Conservation (phyloP, 768 basidiomycete genomes). For the Boletus rufocinnamomeus region DNA sequence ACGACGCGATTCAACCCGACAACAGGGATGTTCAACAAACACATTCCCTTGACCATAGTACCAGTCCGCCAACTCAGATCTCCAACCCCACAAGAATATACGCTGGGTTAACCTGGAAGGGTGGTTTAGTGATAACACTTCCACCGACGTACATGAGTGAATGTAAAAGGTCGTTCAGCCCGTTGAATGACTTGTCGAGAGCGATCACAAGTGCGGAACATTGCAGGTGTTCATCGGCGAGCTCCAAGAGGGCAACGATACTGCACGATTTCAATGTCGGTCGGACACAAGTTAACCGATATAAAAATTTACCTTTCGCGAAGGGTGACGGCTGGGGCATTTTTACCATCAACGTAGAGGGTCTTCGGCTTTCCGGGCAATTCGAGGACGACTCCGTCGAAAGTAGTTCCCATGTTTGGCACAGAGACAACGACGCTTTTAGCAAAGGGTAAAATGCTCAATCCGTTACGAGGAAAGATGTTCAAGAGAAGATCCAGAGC, state of each 20-base stretch:
- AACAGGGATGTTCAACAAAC: slow-evolving; percentile 18
- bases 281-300: slow-evolving; percentile 5
- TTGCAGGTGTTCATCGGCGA: slow-evolving; percentile 81
- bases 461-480: slow-evolving; percentile 73
- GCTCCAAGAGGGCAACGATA: slow-evolving; percentile 83
- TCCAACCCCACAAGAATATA: slow-evolving; percentile 88
- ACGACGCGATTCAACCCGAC: slow-evolving; percentile 26
- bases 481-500: slow-evolving; percentile 78
- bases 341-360: slow-evolving; percentile 84
- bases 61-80: slow-evolving; percentile 44
- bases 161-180: slow-evolving; percentile 75
- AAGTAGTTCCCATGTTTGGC: slow-evolving; percentile 64
- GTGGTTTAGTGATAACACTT: slow-evolving; percentile 78
- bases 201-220: slow-evolving; percentile 81
- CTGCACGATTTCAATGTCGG: slow-evolving; percentile 38
- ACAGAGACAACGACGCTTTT: slow-evolving; percentile 74
- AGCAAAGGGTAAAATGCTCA: slow-evolving; percentile 68
- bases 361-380: slow-evolving; percentile 71
- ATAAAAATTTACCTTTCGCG: slow-evolving; percentile 67
- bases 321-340: slow-evolving; percentile 73
- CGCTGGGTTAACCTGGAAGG: slow-evolving; percentile 71
- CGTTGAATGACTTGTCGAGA: slow-evolving; percentile 70
- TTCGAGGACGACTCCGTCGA: slow-evolving; percentile 78
- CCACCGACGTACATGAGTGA: slow-evolving; percentile 94
- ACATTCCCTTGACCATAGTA: slow-evolving; percentile 33